Evolutionary conservation across 805 yeast species (phyloP).

Genomic region (Ogataea naganishii): DNA sequence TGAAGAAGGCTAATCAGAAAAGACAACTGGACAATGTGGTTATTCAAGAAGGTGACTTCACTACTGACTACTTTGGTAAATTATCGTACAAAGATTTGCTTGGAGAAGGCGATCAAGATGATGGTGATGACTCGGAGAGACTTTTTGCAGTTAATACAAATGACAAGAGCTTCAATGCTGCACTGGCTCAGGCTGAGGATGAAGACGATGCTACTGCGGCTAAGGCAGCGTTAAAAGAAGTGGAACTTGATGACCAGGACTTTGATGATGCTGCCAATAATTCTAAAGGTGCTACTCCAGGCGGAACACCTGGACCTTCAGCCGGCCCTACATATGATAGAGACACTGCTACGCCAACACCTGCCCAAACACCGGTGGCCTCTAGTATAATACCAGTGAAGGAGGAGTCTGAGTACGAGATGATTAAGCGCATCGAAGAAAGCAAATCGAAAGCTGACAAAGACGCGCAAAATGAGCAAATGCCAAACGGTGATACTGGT

Average conservation of each 20-base stretch:
- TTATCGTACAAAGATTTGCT: conserved; percentile 79
- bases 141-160: conserved; percentile 8
- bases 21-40: conserved; percentile 89
- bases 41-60: conserved; percentile 96
- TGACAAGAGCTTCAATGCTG: conserved; percentile 25
- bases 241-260: conserved; percentile 76
- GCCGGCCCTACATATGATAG: conserved; percentile 4
- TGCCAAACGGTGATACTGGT: conserved; percentile 4
- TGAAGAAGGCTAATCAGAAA: conserved; percentile 91
- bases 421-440: conserved; percentile 12
- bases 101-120: conserved; percentile 43
- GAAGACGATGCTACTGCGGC: conserved; percentile 90
- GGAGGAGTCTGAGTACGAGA: conserved; percentile 14
- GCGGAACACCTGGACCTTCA: conserved; percentile 8
- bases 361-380: conserved; percentile 4
- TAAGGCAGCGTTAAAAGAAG: conserved; percentile 78
- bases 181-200: conserved; percentile 90
- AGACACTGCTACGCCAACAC: conserved; percentile 1
- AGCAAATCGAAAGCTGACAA: conserved; percentile 9
- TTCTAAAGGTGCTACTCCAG: conserved; percentile 16
- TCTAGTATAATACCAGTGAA: conserved; percentile 9
- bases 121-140: conserved; percentile 17
- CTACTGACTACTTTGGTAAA: conserved; percentile 90
- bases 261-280: conserved; percentile 46
- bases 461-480: conserved; percentile 3